phyloP scores from a whole-genome alignment of 768 basidiomycete genomes.

The Neoboletus magnificus region DNA sequence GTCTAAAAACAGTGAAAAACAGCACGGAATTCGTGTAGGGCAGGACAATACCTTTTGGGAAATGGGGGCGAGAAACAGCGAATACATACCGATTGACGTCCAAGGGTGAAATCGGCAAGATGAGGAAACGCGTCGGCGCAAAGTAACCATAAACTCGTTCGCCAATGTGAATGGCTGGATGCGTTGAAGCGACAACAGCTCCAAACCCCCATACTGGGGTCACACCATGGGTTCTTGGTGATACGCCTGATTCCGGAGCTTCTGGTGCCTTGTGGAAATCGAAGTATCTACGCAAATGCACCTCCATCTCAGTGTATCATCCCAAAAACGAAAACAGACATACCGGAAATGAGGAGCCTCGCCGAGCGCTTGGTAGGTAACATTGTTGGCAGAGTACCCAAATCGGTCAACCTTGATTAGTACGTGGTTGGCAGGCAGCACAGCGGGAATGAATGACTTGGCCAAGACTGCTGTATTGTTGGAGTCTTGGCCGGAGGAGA shows the following conservation, averaged over 20 bases:
- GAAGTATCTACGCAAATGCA: conserved; percentile 53
- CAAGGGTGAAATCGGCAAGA: conserved; percentile 47
- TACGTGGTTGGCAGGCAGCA: conserved; percentile 43
- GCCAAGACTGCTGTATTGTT: conserved; percentile 30
- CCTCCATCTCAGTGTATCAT: not conserved
- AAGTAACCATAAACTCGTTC: conserved; percentile 65
- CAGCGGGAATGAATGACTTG: conserved; percentile 17
- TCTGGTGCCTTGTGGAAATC: conserved; percentile 58
- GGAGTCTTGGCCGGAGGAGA: conserved; percentile 32
- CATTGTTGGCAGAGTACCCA: conserved; percentile 69
- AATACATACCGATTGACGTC: conserved; percentile 54
- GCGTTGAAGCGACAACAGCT: conserved; percentile 48
- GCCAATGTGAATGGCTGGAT: conserved; percentile 45
- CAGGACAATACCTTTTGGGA: conserved; percentile 48
- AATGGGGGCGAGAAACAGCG: conserved; percentile 56
- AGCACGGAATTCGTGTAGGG: not conserved
- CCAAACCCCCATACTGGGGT: conserved; percentile 76
- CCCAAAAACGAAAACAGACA: not conserved
- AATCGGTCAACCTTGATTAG: conserved; percentile 61
- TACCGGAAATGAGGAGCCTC: conserved; percentile 41
- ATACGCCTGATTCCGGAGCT: conserved; percentile 28
- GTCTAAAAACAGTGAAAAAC: conserved; percentile 37
- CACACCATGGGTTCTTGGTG: conserved; percentile 53
- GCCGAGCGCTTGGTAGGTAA: conserved; percentile 63
- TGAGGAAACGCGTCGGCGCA: conserved; percentile 55